Base-by-base conservation (phyloP, 371 early-diverging fungal species). In the Spraguea lophii region DNA sequence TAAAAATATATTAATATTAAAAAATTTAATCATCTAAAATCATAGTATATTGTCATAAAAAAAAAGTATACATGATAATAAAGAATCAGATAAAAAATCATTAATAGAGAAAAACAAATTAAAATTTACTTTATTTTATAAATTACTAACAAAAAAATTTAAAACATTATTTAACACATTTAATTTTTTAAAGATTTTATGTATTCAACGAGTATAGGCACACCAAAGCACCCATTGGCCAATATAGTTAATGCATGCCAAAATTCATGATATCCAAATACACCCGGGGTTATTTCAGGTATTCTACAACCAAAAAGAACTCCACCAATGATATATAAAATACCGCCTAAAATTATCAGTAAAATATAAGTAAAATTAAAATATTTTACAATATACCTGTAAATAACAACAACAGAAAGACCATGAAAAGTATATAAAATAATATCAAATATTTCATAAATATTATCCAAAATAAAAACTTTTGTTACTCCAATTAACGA, bases 261-360 rank as follows among this genome's bases (percentile, higher is more conserved):
- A 12, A 72, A 35, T 49, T 72, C 72, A 45, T 72, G 72, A 43
- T 66, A 72, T 32, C 69, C 72, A 61, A 69, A 65, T 15, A 63
- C 34, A 30, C 32, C 13, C 20, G 72, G 72, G 43, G 34, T 44
- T 38, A 64, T 65, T 58, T 72, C 49, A 4, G 72, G 72, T 34
- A 25, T 61, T 51, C 61, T 54, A 1, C 50, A 38, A 42, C 68
- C 65, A 49, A 58, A 72, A 0, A 72, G 41, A 43, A 61, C 49
- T 24, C 67, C 72, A 1, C 72, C 72, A 7, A 56, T n/a, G 30
- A 69, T 52, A 44, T 72, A 72, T 10, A 63, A 25, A 20, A 52
- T 32, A 16, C 68, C 72, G 9, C 72, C 72, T 3, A 57, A 20
- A 17, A 57, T 23, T 27, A 65, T 55, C 1, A 68, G 48, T 10